Evolutionary conservation across 495 filamentous ascomycete species (phyloP), one percentile per base, ranked within the genome.

Genomic region (Trichoderma gamsii): DNA sequence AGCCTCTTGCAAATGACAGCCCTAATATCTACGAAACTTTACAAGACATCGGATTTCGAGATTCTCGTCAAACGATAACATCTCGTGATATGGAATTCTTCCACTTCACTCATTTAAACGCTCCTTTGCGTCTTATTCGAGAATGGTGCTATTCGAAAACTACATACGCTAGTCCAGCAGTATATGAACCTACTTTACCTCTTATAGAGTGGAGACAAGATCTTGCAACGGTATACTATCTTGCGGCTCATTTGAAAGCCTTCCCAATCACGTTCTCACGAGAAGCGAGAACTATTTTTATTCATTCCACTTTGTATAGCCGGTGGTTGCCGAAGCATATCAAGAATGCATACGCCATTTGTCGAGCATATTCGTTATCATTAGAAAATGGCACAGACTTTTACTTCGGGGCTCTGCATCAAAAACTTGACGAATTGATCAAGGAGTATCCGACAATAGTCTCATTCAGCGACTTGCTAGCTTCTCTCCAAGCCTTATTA

Each of bases 301-400:
- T 56, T 56, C n/a, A 56, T 9, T 23, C 51, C n/a, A 25, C 18
- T 1, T 21, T 56, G n/a, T 56, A 56, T 25, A 25, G 51, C 8
- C 51, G n/a, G 51, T 56, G 51, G 51, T 11, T 56, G 9, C 51
- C 51, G n/a, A 56, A 56, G 51, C 51, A 56, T 4, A 56, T 56
- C 51, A 56, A 56, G 21, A 16, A 56, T 9, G n/a, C 21, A 25
- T 56, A 56, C 25, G 51, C 51, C 21, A 21, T 56, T n/a, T 56
- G 51, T 25, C 51, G 51, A 56, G 16, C 21, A 23, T 56, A 56
- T 25, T n/a, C 51, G 0, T 56, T 25, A 4, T 21, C 21, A 56
- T 11, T 25, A 56, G n/a, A 56, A 0, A 56, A n/a, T 23, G n/a
- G 21, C 21, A n/a, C 0, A 25, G 51, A 56, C 4, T 56, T 56